These are phyloP conservation scores for Pseudogymnoascus sp. DNA, from an alignment of 2,329 filamentous ascomycete species.

Conservation along the genomic window DNA sequence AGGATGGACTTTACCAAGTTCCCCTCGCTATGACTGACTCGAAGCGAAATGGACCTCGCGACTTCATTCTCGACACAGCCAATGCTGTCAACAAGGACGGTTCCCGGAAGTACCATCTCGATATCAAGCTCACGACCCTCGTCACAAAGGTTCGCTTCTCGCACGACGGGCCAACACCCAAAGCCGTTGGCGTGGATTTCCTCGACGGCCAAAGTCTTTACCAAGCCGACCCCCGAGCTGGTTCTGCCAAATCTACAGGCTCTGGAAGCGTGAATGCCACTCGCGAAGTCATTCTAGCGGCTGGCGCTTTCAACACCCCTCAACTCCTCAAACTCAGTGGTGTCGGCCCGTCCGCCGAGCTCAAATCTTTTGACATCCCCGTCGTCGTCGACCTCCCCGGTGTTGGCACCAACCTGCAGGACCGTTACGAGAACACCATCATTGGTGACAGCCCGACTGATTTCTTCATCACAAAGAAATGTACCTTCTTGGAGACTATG, in stretches of 20 bases:
- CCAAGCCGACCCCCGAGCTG: constrained; percentile 34
- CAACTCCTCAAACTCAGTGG: constrained; percentile 41
- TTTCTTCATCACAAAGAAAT: constrained; percentile 31
- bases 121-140: constrained; percentile 22
- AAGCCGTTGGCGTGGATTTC: constrained; percentile 37
- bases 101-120: constrained; percentile 18
- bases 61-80: constrained; percentile 22
- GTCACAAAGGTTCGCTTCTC: constrained; percentile 37
- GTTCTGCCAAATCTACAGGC: constrained; percentile 21
- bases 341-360: constrained; percentile 35
- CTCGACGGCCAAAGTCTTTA: constrained; percentile 36
- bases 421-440: constrained; percentile 46
- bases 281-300: constrained; percentile 41
- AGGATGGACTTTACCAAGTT: constrained; percentile 20
- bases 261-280: constrained; percentile 30
- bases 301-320: constrained; percentile 40
- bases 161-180: constrained; percentile 25
- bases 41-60: constrained; percentile 19
- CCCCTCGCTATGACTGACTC: constrained; percentile 18
- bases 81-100: constrained; percentile 19
- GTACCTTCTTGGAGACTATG: constrained; percentile 30
- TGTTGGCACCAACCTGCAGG: constrained; percentile 54
- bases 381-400: constrained; percentile 51
- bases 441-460: constrained; percentile 35
- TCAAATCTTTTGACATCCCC: constrained; percentile 38